Percentiles rank a stretch among this genome's conserved stretches.
Evolutionary conservation across 345 rosid species (phyloP).

Genomic region (Sonneratia alba): DNA sequence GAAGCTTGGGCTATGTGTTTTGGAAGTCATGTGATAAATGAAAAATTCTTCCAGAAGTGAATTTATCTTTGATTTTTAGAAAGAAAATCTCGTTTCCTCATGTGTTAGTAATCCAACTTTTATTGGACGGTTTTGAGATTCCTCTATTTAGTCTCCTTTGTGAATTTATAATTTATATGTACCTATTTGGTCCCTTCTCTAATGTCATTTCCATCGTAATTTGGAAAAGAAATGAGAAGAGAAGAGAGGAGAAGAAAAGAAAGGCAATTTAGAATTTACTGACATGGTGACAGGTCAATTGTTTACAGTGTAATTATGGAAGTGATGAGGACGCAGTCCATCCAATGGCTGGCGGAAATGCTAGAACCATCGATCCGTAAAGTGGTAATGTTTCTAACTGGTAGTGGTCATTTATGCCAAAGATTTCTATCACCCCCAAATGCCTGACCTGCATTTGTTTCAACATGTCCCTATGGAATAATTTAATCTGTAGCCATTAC

Average conservation of each 20-base stretch:
- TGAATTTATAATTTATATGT: too few species aligned
- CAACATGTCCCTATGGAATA: background rate
- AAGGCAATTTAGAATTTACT: background rate
- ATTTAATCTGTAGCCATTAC: background rate
- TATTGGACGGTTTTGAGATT: background rate
- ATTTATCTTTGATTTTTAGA: too few species aligned
- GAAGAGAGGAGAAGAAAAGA: too few species aligned
- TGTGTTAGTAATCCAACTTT: background rate
- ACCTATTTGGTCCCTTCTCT: too few species aligned
- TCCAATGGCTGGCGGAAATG: conserved; percentile 68
- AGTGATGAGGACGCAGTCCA: conserved; percentile 62
- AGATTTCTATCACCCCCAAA: background rate
- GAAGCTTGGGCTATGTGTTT: background rate
- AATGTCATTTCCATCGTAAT: too few species aligned
- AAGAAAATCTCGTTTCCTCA: too few species aligned
- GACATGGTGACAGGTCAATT: background rate
- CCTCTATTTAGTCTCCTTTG: background rate
- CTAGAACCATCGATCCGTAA: conserved; percentile 88
- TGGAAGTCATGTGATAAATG: background rate
- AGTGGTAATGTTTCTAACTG: conserved; percentile 46
- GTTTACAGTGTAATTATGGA: conserved; percentile 78
- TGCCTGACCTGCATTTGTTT: background rate
- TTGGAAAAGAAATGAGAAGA: too few species aligned
- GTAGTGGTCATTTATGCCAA: background rate
- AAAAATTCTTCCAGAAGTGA: background rate